Evolutionary conservation across 1,284 basidiomycete species (phyloP), one percentile per base, ranked within the genome.

Genomic region (Pseudozyma thailandica): DNA sequence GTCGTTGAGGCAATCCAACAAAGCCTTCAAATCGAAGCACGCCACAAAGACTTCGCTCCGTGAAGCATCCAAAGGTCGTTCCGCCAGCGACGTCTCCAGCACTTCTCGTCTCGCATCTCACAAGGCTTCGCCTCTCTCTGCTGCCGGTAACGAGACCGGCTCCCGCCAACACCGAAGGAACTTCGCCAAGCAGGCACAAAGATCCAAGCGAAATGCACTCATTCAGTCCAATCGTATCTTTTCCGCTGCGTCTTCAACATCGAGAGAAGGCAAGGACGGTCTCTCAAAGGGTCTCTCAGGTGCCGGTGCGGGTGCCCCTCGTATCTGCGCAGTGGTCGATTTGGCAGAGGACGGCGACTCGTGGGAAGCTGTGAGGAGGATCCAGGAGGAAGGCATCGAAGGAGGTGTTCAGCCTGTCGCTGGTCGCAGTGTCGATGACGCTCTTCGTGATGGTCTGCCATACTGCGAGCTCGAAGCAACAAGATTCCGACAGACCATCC

Each of bases 401-500:
- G 85, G 89, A 1, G 84, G 77, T 10, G 63, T 80, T 16, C 47
- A 64, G 46, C 57, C 71, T 8, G 73, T 79, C 12, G 45, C 61
- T 1, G 79, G 78, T 8, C 52, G 62, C 16, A 74, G 77, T 50
- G 72, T 70, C 15, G 66, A 76, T 1, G 74, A 79, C 21, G 77
- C 77, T 0, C 50, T 56, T 8, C 41, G 43, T 2, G 28, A 52
- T 23, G 48, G 56, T 9, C 23, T 52, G 31, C 49, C 77, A 8
- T 74, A 61, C 48, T 73, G 71, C 42, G 78, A 81, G 52, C 60
- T 81, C 30, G 78, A 80, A 78, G 91, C 89, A 39, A 90, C 91
- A 43, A 88, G 92, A 10, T 96, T 93, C 86, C 92, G 92, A 83
- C 92, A 94, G 0, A 91, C 90, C 4, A 85, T 97, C 1, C 93